A percentile compares a stretch with the other conserved stretches of the same genome.
phyloP scores from a whole-genome alignment of 495 filamentous ascomycete species.

The Penicillium manginii region DNA sequence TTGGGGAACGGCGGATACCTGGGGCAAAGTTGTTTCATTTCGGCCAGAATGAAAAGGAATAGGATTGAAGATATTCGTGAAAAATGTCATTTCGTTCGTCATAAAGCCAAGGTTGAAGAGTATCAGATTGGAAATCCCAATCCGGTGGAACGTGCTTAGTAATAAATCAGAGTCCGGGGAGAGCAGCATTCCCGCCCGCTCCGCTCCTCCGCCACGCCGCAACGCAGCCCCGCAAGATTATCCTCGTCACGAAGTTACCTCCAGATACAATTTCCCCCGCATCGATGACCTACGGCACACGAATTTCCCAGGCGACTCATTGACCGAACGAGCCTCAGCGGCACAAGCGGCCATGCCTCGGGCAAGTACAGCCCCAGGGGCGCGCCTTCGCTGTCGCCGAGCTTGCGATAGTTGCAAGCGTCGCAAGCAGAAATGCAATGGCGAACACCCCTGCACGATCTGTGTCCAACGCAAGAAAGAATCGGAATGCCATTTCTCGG shows the following conservation, averaged over 20 bases:
- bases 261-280: neutral
- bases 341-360: slow-evolving; percentile 38
- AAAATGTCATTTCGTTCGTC: too few relatives aligned
- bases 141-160: slow-evolving; percentile 12
- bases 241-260: too few relatives aligned
- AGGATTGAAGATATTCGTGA: neutral
- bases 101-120: neutral
- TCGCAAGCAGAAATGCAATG: slow-evolving; percentile 82
- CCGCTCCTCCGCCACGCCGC: slow-evolving; percentile 2
- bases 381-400: slow-evolving; percentile 44
- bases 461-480: slow-evolving; percentile 62
- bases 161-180: neutral
- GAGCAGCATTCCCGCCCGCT: neutral
- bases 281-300: slow-evolving; percentile 11
- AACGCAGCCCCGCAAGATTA: too few relatives aligned
- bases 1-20: slow-evolving; percentile 61
- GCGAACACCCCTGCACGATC: slow-evolving; percentile 68
- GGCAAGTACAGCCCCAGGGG: slow-evolving; percentile 38
- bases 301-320: slow-evolving; percentile 1
- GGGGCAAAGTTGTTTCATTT: slow-evolving; percentile 60
- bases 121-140: neutral
- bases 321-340: slow-evolving; percentile 14
- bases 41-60: slow-evolving; percentile 28
- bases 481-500: slow-evolving; percentile 48
- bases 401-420: slow-evolving; percentile 81